A percentile compares a stretch with the other conserved stretches of the same genome.
Evolutionary conservation across 106 monocot species (phyloP).

Genomic region (Ottelia alismoides): DNA sequence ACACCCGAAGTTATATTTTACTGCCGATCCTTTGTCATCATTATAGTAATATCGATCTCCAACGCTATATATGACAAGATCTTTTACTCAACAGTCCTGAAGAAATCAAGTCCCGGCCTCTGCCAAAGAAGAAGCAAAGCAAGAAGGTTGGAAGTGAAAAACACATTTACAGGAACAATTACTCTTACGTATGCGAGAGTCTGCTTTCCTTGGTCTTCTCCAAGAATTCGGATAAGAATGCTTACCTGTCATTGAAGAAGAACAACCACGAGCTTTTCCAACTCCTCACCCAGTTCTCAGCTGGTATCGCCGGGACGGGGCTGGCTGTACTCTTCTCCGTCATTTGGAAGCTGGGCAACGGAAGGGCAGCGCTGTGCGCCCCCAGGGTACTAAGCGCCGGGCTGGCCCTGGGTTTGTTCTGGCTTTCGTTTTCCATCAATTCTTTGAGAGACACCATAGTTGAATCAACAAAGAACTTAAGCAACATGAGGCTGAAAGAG

Average conservation of each 20-base stretch:
- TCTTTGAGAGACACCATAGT: conserved; percentile 32
- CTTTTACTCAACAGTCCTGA: conserved; percentile 18
- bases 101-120: conserved; percentile 24
- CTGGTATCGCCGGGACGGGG: conserved; percentile 73
- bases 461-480: conserved; percentile 26
- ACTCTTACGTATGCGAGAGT: conserved; percentile 52
- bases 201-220: conserved; percentile 41
- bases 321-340: conserved; percentile 64
- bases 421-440: conserved; percentile 60
- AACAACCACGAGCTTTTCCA: conserved; percentile 39
- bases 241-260: conserved; percentile 44
- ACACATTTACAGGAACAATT: conserved; percentile 24
- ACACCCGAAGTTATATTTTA: no score
- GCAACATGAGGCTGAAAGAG: conserved; percentile 20
- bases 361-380: conserved; percentile 19
- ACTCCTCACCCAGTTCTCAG: conserved; percentile 43
- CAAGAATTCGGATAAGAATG: conserved; percentile 8
- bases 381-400: conserved; percentile 38
- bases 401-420: conserved; percentile 56
- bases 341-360: conserved; percentile 25
- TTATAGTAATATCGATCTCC: background rate
- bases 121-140: conserved; percentile 46
- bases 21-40: background rate
- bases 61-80: background rate
- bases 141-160: conserved; percentile 29